phyloP scores from a whole-genome alignment of 768 basidiomycete genomes.

The Boletus subparvulus region DNA sequence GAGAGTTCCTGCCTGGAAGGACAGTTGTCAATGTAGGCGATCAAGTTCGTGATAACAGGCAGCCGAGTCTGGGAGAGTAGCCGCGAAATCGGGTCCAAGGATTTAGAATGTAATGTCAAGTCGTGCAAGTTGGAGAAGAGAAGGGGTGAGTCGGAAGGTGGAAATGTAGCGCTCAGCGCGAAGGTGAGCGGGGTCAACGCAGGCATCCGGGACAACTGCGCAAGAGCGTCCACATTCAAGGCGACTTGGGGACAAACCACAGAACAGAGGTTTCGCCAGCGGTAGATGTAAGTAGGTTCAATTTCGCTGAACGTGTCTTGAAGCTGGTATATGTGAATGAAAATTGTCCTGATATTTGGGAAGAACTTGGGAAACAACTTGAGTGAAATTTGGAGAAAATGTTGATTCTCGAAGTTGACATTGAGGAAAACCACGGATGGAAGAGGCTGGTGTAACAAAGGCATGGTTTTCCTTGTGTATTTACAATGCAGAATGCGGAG shows the following conservation, averaged over 20 bases:
- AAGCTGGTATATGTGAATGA: too few relatives aligned
- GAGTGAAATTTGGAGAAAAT: fast-evolving
- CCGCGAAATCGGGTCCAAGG: not conserved
- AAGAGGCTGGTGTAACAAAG: not conserved
- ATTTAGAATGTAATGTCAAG: not conserved
- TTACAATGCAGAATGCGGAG: not conserved
- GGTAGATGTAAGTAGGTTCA: not conserved
- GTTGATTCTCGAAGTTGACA: not conserved
- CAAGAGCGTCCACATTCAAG: not conserved
- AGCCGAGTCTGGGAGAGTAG: not conserved
- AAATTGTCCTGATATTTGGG: not conserved
- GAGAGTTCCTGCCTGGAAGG: not conserved
- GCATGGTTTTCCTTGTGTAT: not conserved
- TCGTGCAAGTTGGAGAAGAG: too few relatives aligned
- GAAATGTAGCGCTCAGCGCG: not conserved
- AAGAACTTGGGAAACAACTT: too few relatives aligned
- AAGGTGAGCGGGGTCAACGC: not conserved
- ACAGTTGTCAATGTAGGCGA: fast-evolving
- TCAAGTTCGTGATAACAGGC: not conserved
- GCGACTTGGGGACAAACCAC: not conserved
- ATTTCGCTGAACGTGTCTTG: too few relatives aligned
- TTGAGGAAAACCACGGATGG: not conserved
- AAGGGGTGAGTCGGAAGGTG: not conserved
- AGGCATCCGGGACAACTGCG: slow-evolving; percentile 1
- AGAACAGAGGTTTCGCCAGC: not conserved